A percentile compares a stretch with the other conserved stretches of the same genome.
phyloP scores from a whole-genome alignment of 208 protist species.

The Leishmania tropica region DNA sequence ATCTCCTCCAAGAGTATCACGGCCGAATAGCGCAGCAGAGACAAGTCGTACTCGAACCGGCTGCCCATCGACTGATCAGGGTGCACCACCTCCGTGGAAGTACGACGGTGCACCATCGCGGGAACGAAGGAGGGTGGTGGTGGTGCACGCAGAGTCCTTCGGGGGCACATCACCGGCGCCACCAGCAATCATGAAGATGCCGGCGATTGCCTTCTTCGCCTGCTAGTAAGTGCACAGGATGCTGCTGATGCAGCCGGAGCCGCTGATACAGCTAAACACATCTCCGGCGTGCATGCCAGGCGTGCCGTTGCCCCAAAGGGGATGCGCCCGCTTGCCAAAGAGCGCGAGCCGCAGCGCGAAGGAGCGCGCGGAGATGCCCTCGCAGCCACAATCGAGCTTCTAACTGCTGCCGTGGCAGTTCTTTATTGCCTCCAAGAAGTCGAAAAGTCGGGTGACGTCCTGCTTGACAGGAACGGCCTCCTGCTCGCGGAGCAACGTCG shows the following conservation, averaged over 20 bases:
- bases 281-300: constrained; percentile 24
- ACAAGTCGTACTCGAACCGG: background rate
- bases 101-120: background rate
- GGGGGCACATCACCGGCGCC: background rate
- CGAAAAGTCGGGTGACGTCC: background rate
- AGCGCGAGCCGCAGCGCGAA: background rate
- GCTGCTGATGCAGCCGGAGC: constrained; percentile 19
- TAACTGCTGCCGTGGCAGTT: no score
- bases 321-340: background rate
- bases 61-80: background rate
- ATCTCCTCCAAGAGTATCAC: background rate
- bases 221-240: constrained; percentile 3
- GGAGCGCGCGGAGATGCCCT: no score
- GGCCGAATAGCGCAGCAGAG: background rate
- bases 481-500: background rate
- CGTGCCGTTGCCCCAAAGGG: constrained; percentile 4
- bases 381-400: no score
- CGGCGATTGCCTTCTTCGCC: background rate
- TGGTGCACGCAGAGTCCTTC: background rate
- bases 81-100: background rate
- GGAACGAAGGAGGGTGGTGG: background rate
- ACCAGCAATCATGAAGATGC: background rate
- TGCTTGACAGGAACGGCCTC: background rate
- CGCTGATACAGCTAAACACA: constrained; percentile 26
- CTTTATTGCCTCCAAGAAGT: background rate